Base-by-base conservation (phyloP, 108 stramenopile species). In the Cyclotella kingstonii region DNA sequence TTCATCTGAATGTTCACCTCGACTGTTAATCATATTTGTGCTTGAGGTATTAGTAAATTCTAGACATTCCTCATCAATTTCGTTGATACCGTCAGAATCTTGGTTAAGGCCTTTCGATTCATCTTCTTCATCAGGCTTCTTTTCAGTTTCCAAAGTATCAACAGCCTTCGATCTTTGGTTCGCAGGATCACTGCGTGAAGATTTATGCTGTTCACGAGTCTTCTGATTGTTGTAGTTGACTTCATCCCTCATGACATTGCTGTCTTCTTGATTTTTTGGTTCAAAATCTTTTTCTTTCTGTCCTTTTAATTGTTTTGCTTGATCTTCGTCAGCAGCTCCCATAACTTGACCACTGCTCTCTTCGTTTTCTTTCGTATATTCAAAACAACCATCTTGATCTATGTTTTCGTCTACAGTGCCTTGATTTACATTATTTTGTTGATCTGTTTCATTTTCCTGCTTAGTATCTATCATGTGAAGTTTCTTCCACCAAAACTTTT, bases 401-500 rank as follows among this genome's bases (percentile, higher is more conserved):
- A 68, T 78, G 17, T 30, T 28, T 18, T 78, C 77, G 9, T 78
- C 57, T 21, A 79, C 62, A 21, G 54, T 36, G 34, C 42, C 43
- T 22, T 70, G 33, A 21, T 61, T 64, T 3, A 58, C 14, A 36
- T 63, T 33, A 0, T 52, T 49, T 0, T 44, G 9, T 43, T 58
- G 63, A 29, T 40, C 40, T 23, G 74, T 47, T 27, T 72, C 71
- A 27, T 11, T 41, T 33, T 66, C 40, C 1, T 47, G 42, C 30
- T 44, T 45, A 19, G 77, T 76, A 22, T 79, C 68, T 23, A 90
- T 65, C 2, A 89, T 70, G 46, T 91, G 80, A 0, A 93, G 77
- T 50, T 82, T 81, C 31, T 80, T 73, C 44, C 89, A 84, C 89
- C 92, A 93, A 42, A 83, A 89, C 59, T 87, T 83, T 48, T 77